A percentile compares a stretch with the other conserved stretches of the same genome.
phyloP scores from a whole-genome alignment of 2,329 filamentous ascomycete species.

The Magnaporthales sp. region DNA sequence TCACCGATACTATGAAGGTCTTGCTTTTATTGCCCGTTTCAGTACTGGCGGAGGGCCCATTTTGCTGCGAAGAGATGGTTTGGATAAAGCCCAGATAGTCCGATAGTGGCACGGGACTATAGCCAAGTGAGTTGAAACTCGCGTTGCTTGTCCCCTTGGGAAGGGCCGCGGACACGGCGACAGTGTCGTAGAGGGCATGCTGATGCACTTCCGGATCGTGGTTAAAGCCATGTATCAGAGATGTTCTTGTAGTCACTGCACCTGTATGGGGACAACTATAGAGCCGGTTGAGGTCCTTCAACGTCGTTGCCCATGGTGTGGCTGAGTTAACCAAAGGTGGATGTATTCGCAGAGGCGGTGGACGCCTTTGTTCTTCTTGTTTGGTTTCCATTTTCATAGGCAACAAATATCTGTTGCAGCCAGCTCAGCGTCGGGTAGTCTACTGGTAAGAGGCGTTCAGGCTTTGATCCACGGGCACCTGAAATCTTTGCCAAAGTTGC shows the following conservation, averaged over 20 bases:
- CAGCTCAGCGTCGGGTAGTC: background rate
- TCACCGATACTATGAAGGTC: constrained; percentile 62
- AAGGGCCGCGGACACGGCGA: constrained; percentile 9
- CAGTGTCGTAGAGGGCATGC: constrained; percentile 52
- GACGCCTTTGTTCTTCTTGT: constrained; percentile 13
- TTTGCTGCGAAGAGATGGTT: constrained; percentile 27
- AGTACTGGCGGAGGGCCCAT: constrained; percentile 7
- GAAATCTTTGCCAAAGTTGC: background rate
- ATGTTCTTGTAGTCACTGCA: constrained; percentile 67
- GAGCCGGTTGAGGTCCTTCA: constrained; percentile 50
- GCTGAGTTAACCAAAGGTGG: constrained; percentile 68
- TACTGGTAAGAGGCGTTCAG: background rate
- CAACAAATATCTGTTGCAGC: background rate
- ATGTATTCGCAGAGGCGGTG: constrained; percentile 42
- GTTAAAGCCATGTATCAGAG: constrained; percentile 53
- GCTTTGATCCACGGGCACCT: background rate
- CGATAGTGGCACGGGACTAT: constrained; percentile 54
- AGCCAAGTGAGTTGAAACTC: constrained; percentile 64
- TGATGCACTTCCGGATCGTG: constrained; percentile 54
- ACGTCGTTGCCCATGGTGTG: constrained; percentile 65
- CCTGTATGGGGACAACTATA: constrained; percentile 56
- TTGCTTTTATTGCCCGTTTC: constrained; percentile 28
- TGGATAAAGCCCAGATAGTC: constrained; percentile 50
- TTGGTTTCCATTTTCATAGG: background rate
- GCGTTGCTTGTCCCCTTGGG: constrained; percentile 21